phyloP scores from a whole-genome alignment of 2,329 filamentous ascomycete genomes.

The Didymella glomerata region DNA sequence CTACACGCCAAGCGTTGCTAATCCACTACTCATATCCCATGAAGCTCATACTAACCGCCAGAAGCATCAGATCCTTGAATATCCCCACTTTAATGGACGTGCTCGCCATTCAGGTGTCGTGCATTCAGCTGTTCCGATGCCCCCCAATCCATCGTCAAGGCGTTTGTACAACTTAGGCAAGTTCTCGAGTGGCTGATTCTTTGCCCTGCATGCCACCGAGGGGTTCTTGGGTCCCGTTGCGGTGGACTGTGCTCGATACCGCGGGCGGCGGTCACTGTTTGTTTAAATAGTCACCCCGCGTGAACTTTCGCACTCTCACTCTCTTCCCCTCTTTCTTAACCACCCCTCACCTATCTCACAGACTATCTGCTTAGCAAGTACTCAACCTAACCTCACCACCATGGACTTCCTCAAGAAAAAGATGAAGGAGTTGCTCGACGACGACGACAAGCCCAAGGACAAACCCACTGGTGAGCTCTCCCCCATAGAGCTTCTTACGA shows the following conservation, averaged over 20 bases:
- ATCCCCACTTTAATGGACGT: constrained; percentile 38
- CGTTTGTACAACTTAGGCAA: constrained; percentile 20
- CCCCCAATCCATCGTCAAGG: constrained; percentile 14
- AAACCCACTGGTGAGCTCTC: constrained; percentile 28
- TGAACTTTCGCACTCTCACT: constrained; percentile 8
- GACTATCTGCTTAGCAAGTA: constrained; percentile 1
- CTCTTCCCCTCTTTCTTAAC: constrained; percentile 1
- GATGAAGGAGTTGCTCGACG: constrained; percentile 56
- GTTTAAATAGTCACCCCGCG: constrained; percentile 23
- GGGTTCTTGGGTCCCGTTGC: constrained; percentile 5
- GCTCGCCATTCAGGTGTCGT: constrained; percentile 23
- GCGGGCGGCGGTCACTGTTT: constrained; percentile 15
- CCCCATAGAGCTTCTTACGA: neutral
- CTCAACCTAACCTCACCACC: constrained; percentile 3
- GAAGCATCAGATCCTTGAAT: constrained; percentile 31
- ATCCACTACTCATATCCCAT: constrained; percentile 25
- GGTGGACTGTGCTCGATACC: constrained; percentile 14
- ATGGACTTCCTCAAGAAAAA: constrained; percentile 60
- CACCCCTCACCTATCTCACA: neutral
- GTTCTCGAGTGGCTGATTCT: constrained; percentile 5
- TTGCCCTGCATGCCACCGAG: constrained; percentile 16
- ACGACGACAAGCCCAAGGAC: constrained; percentile 48
- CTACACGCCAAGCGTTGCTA: constrained; percentile 40
- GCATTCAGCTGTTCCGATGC: constrained; percentile 16
- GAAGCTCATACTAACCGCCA: constrained; percentile 35